A percentile compares a stretch with the other conserved stretches of the same genome.
Evolutionary conservation across 2,329 filamentous ascomycete genomes (phyloP).

Genomic region (Cryoendolithus antarcticus): DNA sequence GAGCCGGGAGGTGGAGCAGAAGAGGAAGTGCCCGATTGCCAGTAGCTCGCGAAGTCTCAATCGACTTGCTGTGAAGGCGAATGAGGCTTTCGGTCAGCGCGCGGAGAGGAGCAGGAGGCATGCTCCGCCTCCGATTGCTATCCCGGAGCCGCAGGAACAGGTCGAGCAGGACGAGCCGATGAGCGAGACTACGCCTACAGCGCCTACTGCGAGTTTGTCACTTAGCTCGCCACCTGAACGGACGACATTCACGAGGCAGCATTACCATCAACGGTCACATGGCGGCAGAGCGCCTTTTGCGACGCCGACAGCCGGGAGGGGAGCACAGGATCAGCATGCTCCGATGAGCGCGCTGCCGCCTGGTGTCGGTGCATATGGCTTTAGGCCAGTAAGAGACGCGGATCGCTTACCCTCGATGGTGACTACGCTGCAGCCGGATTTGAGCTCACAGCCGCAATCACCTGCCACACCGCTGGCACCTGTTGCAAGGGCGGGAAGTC

Average conservation of each 20-base stretch:
- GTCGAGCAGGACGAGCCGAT: conserved; percentile 32
- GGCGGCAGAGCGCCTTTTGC: conserved; percentile 24
- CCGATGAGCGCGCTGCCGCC: too few relatives aligned
- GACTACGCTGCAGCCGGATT: conserved; percentile 52
- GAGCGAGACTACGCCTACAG: conserved; percentile 50
- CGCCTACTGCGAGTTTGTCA: conserved; percentile 40
- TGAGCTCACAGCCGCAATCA: conserved; percentile 82
- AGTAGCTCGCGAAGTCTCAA: conserved; percentile 23
- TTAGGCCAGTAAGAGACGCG: conserved; percentile 67
- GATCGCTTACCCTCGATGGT: conserved; percentile 78
- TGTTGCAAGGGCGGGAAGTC: conserved; percentile 37
- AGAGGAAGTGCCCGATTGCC: conserved; percentile 37
- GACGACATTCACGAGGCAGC: conserved; percentile 49
- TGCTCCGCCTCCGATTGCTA: conserved; percentile 74
- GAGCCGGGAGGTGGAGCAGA: conserved; percentile 69
- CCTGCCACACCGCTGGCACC: conserved; percentile 73
- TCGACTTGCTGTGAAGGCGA: neutral
- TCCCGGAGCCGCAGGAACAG: conserved; percentile 43
- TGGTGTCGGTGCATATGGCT: conserved; percentile 38
- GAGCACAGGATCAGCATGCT: too few relatives aligned
- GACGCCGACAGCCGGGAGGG: too few relatives aligned
- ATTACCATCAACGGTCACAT: conserved; percentile 35
- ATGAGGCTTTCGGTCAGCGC: conserved; percentile 25
- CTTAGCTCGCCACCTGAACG: conserved; percentile 61
- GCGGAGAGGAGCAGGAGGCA: conserved; percentile 51